Evolutionary conservation across 495 filamentous ascomycete genomes (phyloP), one percentile per base, ranked within the genome.

Genomic region (Penicillium canariense): DNA sequence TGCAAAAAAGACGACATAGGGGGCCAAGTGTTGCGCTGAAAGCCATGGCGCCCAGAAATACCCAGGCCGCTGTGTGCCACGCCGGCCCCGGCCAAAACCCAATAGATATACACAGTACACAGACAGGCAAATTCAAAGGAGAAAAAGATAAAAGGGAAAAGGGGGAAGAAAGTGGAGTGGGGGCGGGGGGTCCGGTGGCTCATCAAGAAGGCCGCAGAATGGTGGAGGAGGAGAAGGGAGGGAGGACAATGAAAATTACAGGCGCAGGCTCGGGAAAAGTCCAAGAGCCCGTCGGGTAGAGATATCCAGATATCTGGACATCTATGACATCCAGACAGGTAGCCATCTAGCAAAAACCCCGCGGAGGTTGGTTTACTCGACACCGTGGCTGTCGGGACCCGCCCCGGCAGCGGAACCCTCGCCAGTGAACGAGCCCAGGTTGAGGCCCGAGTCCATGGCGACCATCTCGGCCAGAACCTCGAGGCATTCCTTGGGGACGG

Each of bases 381-480:
- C 74, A 23, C 68, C 69, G 60, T 72, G 70, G 66, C 59, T 66
- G 42, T 75, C 72, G 48, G 66, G n/a, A n/a, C n/a, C n/a, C n/a
- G n/a, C 48, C 50, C n/a, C 26, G 43, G 25, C 50, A 56, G 66
- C 61, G 54, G 63, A 56, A 56, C 61, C 20, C 36, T 71, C 70
- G 54, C 71, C 69, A 58, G 78, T 74, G 59, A 74, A 74, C 45
- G 69, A 63, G 40, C 54, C 80, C 46, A 92, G 77, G 56, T 85
- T 81, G 56, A 95, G 80, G 62, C 72, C 80, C 28, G 83, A 76
- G 73, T 98, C 94, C 64, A 88, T 82, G 31, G 94, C 95, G 67
- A 97, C 93, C 91, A 98, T 97, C 74, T 96, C 91, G 35, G 94
- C 95, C 39, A 98, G 85, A 49, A 97, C 83, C 68, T 97, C 94